A percentile compares a stretch with the other conserved stretches of the same genome.
These are phyloP conservation scores for Oemleria cerasiformis DNA, from an alignment of 306 rosid species.

Conservation along the genomic window DNA sequence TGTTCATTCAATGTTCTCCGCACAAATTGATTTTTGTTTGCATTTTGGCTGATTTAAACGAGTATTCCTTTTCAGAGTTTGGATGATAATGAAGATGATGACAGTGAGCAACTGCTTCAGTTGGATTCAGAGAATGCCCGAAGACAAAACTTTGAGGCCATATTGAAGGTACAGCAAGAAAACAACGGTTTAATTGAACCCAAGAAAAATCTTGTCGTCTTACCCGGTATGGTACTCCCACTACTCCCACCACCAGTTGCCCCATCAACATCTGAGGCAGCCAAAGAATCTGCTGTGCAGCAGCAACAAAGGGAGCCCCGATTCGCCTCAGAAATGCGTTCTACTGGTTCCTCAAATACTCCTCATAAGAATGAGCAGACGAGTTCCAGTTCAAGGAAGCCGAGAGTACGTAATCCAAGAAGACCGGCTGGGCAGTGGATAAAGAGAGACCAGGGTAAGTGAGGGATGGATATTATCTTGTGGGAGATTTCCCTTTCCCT, in stretches of 20 bases:
- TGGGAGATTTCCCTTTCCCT: neutral
- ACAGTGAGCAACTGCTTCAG: conserved; percentile 40
- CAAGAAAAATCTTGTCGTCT: conserved; percentile 41
- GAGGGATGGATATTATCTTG: neutral
- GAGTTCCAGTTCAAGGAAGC: conserved; percentile 18
- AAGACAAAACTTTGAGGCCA: conserved; percentile 59
- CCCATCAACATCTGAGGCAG: conserved; percentile 1
- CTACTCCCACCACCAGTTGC: conserved; percentile 48
- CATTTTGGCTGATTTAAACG: neutral
- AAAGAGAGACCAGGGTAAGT: conserved; percentile 40
- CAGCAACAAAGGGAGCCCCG: conserved; percentile 32
- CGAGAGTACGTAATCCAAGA: conserved; percentile 30
- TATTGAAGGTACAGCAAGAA: conserved; percentile 58
- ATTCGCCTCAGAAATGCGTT: conserved; percentile 26
- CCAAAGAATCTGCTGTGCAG: conserved; percentile 34
- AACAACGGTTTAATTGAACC: conserved; percentile 70
- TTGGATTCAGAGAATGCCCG: conserved; percentile 52
- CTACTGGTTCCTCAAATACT: conserved; percentile 19
- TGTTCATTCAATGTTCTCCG: neutral
- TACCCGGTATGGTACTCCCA: conserved; percentile 70
- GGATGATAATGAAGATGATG: conserved; percentile 28
- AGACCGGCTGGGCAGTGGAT: conserved; percentile 60
- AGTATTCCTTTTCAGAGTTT: conserved; percentile 33
- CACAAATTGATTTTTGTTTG: too few relatives aligned
- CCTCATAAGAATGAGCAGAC: neutral